Evolutionary conservation across 352 stramenopile genomes (phyloP).

Genomic region (Saprolegnia diclina): DNA sequence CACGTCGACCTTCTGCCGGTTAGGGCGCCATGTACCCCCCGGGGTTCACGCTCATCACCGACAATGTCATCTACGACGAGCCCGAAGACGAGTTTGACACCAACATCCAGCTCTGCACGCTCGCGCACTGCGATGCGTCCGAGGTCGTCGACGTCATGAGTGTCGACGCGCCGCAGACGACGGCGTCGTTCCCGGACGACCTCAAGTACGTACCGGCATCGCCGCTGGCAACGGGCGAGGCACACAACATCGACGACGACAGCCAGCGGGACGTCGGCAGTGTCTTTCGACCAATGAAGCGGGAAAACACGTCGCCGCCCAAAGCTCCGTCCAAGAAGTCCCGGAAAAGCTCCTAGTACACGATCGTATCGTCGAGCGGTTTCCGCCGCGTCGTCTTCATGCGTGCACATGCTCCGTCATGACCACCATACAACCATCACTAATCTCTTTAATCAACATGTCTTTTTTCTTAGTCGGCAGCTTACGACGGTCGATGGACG

Average conservation of each 20-base stretch:
- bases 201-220: constrained; percentile 30
- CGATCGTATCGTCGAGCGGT: no score
- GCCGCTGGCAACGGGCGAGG: constrained; percentile 16
- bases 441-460: not conserved
- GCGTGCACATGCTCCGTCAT: no score
- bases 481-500: not conserved
- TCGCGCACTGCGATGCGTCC: constrained; percentile 2
- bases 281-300: constrained; percentile 23
- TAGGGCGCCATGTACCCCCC: constrained; percentile 69
- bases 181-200: constrained; percentile 29
- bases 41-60: constrained; percentile 68
- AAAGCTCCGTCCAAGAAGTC: constrained; percentile 8
- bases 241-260: not conserved
- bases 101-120: constrained; percentile 30
- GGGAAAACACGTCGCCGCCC: not conserved
- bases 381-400: not conserved
- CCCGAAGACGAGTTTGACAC: constrained; percentile 40
- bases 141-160: constrained; percentile 50
- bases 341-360: constrained; percentile 1
- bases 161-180: constrained; percentile 21
- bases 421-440: not conserved
- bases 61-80: constrained; percentile 64
- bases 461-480: no score
- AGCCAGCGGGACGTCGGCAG: constrained; percentile 10
- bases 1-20: not conserved